phyloP scores from a whole-genome alignment of 2,329 filamentous ascomycete species.

The Lachnellula willkommii region DNA sequence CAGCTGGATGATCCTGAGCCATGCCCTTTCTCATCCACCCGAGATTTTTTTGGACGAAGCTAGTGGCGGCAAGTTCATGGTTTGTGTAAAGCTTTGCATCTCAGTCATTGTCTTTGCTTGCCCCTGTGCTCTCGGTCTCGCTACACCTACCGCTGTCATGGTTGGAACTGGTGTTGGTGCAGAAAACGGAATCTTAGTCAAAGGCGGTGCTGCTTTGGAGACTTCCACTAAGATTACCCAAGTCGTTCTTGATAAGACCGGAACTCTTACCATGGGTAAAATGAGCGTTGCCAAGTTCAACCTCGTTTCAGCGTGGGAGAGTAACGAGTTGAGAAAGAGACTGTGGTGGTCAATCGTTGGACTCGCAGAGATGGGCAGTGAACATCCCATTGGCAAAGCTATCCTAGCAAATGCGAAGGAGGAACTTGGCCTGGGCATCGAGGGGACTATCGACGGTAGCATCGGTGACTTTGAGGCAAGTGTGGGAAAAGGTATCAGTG shows the following conservation, averaged over 20 bases:
- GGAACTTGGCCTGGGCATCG: conserved; percentile 65
- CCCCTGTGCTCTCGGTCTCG: conserved; percentile 91
- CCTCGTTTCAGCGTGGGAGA: conserved; percentile 64
- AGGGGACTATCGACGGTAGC: conserved; percentile 73
- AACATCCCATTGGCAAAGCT: conserved; percentile 92
- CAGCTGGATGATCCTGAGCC: conserved; percentile 91
- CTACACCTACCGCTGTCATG: conserved; percentile 97
- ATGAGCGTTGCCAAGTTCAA: conserved; percentile 81
- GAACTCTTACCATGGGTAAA: conserved; percentile 87
- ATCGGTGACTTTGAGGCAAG: conserved; percentile 78
- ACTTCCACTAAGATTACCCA: conserved; percentile 85
- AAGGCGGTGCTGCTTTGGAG: conserved; percentile 89
- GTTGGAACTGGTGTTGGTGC: conserved; percentile 96
- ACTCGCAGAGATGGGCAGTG: conserved; percentile 90
- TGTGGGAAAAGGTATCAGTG: conserved; percentile 81
- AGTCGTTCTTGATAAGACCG: conserved; percentile 92
- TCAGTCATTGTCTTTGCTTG: conserved; percentile 98
- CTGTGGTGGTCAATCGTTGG: conserved; percentile 97
- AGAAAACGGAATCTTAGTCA: conserved; percentile 94
- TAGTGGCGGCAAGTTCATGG: conserved; percentile 89
- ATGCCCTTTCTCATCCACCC: conserved; percentile 77
- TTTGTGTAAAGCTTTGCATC: conserved; percentile 95
- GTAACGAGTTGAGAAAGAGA: conserved; percentile 60
- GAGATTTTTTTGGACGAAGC: conserved; percentile 75
- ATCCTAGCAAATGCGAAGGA: conserved; percentile 70